Conservation (phyloP, 2,329 filamentous ascomycete genomes). For the Cucurbitaria berberidis region DNA sequence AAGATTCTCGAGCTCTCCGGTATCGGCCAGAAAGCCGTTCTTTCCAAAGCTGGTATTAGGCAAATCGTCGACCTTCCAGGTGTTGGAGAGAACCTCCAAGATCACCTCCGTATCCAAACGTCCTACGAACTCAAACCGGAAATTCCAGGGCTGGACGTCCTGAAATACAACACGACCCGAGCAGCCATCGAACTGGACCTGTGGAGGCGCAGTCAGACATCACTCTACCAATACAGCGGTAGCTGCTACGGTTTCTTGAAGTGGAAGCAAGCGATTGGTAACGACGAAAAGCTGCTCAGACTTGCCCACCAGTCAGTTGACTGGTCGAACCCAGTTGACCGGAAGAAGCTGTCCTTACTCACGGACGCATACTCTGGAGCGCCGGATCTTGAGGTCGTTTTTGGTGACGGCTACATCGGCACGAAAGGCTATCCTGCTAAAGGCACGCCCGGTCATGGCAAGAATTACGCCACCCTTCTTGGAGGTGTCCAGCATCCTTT, state of each 20-base stretch:
- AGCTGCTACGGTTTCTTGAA: constrained; percentile 51
- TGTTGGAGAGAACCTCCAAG: constrained; percentile 37
- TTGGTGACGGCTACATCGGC: constrained; percentile 54
- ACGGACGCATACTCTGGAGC: constrained; percentile 32
- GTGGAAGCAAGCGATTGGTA: constrained; percentile 49
- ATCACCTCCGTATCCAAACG: constrained; percentile 32
- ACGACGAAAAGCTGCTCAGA: constrained; percentile 15
- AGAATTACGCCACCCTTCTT: constrained; percentile 36
- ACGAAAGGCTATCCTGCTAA: constrained; percentile 38
- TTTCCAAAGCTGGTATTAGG: constrained; percentile 19
- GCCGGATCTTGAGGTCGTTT: constrained; percentile 53
- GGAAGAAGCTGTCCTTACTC: constrained; percentile 41
- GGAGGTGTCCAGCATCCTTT: constrained; percentile 41
- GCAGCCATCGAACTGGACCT: constrained; percentile 50
- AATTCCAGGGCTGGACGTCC: constrained; percentile 22
- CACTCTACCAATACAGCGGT: constrained; percentile 50
- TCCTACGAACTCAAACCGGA: constrained; percentile 25
- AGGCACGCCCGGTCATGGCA: constrained; percentile 28
- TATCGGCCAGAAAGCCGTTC: constrained; percentile 18
- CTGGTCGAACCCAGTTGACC: constrained; percentile 16
- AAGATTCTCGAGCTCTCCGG: constrained; percentile 31
- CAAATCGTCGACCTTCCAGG: constrained; percentile 21
- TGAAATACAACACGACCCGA: constrained; percentile 31
- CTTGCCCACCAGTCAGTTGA: constrained; percentile 18
- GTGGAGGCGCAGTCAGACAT: constrained; percentile 37